Base-by-base conservation (phyloP, 495 filamentous ascomycete species). In the Talaromyces proteolyticus region DNA sequence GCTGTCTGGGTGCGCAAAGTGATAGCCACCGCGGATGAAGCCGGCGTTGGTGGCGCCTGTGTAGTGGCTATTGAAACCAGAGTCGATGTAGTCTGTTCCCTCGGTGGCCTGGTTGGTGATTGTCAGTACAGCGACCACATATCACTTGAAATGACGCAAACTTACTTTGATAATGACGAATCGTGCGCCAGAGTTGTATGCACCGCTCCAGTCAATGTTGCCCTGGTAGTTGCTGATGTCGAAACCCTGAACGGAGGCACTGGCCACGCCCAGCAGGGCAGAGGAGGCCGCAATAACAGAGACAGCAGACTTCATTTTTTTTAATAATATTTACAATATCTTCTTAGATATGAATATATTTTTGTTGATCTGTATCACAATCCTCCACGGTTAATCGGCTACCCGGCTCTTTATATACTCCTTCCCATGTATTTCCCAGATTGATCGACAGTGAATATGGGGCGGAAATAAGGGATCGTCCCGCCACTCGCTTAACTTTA, bases 131-230 rank as follows among this genome's bases (percentile, higher is more conserved):
- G 19, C 11, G n/a, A n/a, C n/a, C n/a, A n/a, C n/a, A n/a, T n/a
- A n/a, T n/a, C n/a, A n/a, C n/a, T n/a, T n/a, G n/a, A n/a, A n/a
- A n/a, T n/a, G n/a, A n/a, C n/a, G n/a, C n/a, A n/a, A n/a, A 25
- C 48, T 47, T 42, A 76, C 82, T 73, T 87, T 87, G 69, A 86
- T 83, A 39, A 85, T 82, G 53, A 83, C 82, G 50, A 86, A 87
- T 17, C 81, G 76, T n/a, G 79, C 78, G 18, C 82, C 82, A 16
- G 67, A 54, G 18, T 47, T 62, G 51, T 85, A 81, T 2, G 81
- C 82, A 16, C 59, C 65, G 0, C 62, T 57, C 54, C 79, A 85
- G 68, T 86, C 62, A 38, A 86, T 77, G 37, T 41, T 76, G 20
- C 64, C 51, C 57, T 85, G 81, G 47, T 81, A 84, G 54, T 76